phyloP scores from a whole-genome alignment of 306 rosid genomes.

The Inga leiocalycina region DNA sequence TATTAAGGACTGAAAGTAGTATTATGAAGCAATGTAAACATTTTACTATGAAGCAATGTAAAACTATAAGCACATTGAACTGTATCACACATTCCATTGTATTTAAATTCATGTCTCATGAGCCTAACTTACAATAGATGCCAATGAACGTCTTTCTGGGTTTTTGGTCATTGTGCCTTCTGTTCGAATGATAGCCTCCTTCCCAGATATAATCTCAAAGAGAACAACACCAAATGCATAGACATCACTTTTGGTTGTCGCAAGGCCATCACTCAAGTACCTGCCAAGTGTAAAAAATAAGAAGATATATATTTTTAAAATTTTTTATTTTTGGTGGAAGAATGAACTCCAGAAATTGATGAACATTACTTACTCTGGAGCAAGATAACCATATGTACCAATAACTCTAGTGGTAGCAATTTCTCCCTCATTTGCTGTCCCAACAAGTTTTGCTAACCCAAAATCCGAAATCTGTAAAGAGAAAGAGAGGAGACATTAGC shows the following conservation, averaged over 20 bases:
- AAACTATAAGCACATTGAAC: constrained; percentile 18
- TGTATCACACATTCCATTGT: not conserved
- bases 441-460: constrained; percentile 94
- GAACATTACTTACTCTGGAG: constrained; percentile 83
- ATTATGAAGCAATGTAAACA: not conserved
- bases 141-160: constrained; percentile 88
- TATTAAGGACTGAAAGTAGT: too few relatives aligned
- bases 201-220: constrained; percentile 88
- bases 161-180: constrained; percentile 74
- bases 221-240: constrained; percentile 96
- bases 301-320: not conserved
- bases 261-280: constrained; percentile 94
- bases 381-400: constrained; percentile 97
- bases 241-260: constrained; percentile 86
- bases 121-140: constrained; percentile 76
- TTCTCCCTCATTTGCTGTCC: constrained; percentile 80
- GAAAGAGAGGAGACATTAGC: constrained; percentile 14
- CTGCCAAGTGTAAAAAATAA: constrained; percentile 42
- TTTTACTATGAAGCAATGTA: not conserved
- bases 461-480: constrained; percentile 87
- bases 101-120: constrained; percentile 8
- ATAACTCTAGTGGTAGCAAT: constrained; percentile 86
- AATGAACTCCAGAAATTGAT: constrained; percentile 17
- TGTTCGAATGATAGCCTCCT: constrained; percentile 84
- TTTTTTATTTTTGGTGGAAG: not conserved